phyloP scores from a whole-genome alignment of 1,284 basidiomycete species.

The Sanghuangporus sanghuang region DNA sequence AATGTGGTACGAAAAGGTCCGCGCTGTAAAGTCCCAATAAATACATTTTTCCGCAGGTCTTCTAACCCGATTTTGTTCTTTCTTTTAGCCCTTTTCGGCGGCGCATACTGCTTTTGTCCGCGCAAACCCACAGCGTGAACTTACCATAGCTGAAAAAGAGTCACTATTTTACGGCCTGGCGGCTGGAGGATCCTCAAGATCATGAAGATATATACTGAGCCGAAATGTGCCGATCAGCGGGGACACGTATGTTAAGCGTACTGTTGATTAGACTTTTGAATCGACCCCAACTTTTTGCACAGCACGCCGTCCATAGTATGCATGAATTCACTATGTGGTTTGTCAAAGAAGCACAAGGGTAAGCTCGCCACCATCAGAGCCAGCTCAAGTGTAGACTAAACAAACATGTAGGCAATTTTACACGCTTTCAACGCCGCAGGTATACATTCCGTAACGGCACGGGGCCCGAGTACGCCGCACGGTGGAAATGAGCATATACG shows the following conservation, averaged over 20 bases:
- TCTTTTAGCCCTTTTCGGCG: not conserved
- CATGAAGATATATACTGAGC: not conserved
- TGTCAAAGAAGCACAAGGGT: not conserved
- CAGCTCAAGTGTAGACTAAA: not conserved
- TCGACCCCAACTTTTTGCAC: not conserved
- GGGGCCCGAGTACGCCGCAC: constrained; percentile 1
- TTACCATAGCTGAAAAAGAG: not conserved
- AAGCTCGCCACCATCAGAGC: not conserved
- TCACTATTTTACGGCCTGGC: not conserved
- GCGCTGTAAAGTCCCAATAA: not conserved
- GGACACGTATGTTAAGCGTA: not conserved
- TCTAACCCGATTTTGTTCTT: not conserved
- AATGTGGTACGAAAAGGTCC: not conserved
- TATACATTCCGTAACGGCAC: not conserved
- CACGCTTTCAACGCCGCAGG: not conserved
- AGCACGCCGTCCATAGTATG: not conserved
- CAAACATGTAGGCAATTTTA: not conserved
- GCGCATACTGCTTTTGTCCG: not conserved
- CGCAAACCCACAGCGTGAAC: not conserved
- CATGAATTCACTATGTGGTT: not conserved
- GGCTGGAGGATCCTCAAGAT: not conserved
- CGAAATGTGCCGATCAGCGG: not conserved
- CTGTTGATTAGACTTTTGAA: not conserved
- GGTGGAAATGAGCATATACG: not conserved
- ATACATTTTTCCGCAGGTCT: not conserved